Conservation (phyloP, 805 yeast genomes). For the Sugiyamaella marilandica region DNA sequence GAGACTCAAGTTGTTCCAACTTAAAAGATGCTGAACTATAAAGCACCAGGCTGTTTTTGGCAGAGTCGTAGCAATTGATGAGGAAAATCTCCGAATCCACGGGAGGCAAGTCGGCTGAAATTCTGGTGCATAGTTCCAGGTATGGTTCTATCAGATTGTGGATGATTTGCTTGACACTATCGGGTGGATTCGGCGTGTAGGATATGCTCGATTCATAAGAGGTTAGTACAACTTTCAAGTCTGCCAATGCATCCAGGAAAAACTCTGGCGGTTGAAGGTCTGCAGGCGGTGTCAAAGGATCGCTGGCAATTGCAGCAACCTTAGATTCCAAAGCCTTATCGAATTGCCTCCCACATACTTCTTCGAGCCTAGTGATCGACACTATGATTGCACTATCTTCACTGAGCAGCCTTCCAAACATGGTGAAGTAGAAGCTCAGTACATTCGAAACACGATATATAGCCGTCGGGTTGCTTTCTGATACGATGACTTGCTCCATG, state of each 20-base stretch:
- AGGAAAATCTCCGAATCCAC: conserved; percentile 32
- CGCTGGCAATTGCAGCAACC: conserved; percentile 32
- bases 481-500: conserved; percentile 62
- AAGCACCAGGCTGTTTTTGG: conserved; percentile 28
- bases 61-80: conserved; percentile 35
- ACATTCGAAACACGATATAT: conserved; percentile 58
- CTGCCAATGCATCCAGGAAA: conserved; percentile 61
- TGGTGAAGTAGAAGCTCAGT: conserved; percentile 58
- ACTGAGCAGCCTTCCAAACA: conserved; percentile 44
- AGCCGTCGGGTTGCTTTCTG: conserved; percentile 53
- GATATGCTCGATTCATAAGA: conserved; percentile 34
- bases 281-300: conserved; percentile 27
- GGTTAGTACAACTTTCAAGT: conserved; percentile 55
- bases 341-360: conserved; percentile 38
- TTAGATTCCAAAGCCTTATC: conserved; percentile 38
- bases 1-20: conserved; percentile 27
- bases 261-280: conserved; percentile 82
- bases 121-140: conserved; percentile 27
- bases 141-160: conserved; percentile 33
- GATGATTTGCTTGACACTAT: conserved; percentile 24
- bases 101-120: conserved; percentile 25
- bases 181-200: conserved; percentile 13
- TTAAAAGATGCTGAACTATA: conserved; percentile 30
- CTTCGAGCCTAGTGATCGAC: conserved; percentile 31
- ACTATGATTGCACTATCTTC: conserved; percentile 27